Percentiles rank a stretch among this genome's conserved stretches.
These are phyloP conservation scores for Zygoascus flipseniorum DNA, from an alignment of 805 yeast species.

Conservation along the genomic window DNA sequence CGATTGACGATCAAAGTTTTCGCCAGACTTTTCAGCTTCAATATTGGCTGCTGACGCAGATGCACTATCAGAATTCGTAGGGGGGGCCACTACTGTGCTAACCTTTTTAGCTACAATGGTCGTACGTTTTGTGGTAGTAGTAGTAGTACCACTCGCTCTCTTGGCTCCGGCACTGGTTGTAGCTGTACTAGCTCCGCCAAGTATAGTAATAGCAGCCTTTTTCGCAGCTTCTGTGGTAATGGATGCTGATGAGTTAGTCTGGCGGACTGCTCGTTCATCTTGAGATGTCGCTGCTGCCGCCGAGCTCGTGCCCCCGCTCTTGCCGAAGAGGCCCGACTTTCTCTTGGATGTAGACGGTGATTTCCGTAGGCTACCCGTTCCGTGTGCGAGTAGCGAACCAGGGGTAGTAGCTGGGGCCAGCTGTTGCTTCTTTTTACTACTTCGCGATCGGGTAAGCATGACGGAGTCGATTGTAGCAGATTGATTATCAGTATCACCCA, in stretches of 20 bases:
- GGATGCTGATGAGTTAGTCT: neutral
- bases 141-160: neutral
- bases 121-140: neutral
- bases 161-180: neutral
- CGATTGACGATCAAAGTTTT: neutral
- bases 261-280: neutral
- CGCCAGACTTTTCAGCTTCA: neutral
- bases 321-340: neutral
- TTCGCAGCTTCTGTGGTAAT: neutral
- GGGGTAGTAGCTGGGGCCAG: neutral
- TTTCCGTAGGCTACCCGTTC: neutral
- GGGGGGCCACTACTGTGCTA: neutral
- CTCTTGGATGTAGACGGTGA: neutral
- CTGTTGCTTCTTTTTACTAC: neutral
- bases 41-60: neutral
- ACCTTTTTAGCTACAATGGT: neutral
- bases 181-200: neutral
- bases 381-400: neutral
- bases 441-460: neutral
- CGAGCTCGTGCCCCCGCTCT: neutral
- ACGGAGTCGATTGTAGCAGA: conserved; percentile 1
- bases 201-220: neutral
- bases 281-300: neutral
- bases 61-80: neutral
- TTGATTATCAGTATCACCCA: conserved; percentile 10